phyloP scores from a whole-genome alignment of 2,329 filamentous ascomycete species.

The Cadophora sp. region DNA sequence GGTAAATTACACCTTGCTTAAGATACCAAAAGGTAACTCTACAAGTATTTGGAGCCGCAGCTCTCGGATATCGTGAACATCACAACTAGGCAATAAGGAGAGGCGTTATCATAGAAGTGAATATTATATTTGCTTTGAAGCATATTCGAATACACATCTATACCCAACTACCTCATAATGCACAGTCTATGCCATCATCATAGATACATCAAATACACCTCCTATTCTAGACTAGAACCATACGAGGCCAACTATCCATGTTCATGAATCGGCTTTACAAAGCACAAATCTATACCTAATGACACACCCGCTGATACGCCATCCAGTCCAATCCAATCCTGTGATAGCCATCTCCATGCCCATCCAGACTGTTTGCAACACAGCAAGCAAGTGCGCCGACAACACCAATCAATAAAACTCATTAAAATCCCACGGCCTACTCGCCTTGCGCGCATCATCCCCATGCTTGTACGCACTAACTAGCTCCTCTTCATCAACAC shows the following conservation, averaged over 20 bases:
- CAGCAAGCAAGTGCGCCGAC: too few species aligned
- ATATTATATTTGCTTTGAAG: not conserved
- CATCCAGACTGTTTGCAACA: too few species aligned
- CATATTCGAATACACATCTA: not conserved
- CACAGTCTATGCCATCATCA: conserved; percentile 3
- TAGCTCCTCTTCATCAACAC: conserved; percentile 79
- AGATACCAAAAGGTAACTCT: too few species aligned
- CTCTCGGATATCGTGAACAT: too few species aligned
- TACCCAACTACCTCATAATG: not conserved
- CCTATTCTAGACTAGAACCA: not conserved
- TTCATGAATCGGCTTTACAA: not conserved
- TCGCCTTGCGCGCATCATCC: conserved; percentile 40
- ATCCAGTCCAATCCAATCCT: not conserved
- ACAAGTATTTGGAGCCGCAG: too few species aligned
- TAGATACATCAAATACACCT: not conserved
- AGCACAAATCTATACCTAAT: not conserved
- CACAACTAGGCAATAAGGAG: too few species aligned
- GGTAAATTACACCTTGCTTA: too few species aligned
- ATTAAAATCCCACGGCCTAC: conserved; percentile 42
- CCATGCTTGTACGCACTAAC: conserved; percentile 67
- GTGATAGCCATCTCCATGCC: not conserved
- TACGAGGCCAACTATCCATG: not conserved
- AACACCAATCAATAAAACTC: conserved; percentile 40
- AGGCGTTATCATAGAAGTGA: too few species aligned
- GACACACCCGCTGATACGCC: not conserved